These are phyloP conservation scores for Daldinia decipiens DNA, from an alignment of 495 filamentous ascomycete genomes.

Conservation along the genomic window DNA sequence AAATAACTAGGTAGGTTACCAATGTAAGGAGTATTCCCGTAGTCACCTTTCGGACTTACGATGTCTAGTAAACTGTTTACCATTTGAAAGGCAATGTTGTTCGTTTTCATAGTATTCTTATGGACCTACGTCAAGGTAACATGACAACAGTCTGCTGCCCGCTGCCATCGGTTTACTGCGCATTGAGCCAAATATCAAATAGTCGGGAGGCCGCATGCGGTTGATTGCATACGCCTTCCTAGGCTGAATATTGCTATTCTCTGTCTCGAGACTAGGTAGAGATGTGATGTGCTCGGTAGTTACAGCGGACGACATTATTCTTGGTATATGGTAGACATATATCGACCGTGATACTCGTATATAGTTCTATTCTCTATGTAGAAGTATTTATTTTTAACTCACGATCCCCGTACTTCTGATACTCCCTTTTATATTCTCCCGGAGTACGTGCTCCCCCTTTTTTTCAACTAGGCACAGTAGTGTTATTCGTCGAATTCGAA, in stretches of 20 bases:
- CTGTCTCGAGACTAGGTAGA: too few relatives aligned
- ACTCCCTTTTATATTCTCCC: background rate
- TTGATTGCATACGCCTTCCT: background rate
- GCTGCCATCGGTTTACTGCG: background rate
- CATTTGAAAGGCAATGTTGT: too few relatives aligned
- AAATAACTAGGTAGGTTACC: background rate
- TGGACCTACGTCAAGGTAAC: too few relatives aligned
- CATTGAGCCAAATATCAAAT: background rate
- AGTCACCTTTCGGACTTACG: background rate
- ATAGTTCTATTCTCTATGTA: background rate
- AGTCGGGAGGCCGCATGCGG: background rate
- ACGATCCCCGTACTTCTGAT: background rate
- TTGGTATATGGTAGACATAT: background rate
- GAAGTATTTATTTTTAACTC: background rate
- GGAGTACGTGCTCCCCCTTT: background rate
- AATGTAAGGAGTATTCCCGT: background rate
- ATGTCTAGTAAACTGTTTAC: background rate
- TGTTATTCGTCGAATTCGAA: constrained; percentile 18
- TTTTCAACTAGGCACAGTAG: constrained; percentile 1
- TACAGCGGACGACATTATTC: too few relatives aligned
- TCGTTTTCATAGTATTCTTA: too few relatives aligned
- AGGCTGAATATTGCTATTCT: background rate
- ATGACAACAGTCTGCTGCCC: background rate
- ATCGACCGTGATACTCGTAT: background rate
- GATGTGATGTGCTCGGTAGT: too few relatives aligned